A percentile compares a stretch with the other conserved stretches of the same genome.
phyloP scores from a whole-genome alignment of 1,284 basidiomycete genomes.

The Xanthoconium separans region DNA sequence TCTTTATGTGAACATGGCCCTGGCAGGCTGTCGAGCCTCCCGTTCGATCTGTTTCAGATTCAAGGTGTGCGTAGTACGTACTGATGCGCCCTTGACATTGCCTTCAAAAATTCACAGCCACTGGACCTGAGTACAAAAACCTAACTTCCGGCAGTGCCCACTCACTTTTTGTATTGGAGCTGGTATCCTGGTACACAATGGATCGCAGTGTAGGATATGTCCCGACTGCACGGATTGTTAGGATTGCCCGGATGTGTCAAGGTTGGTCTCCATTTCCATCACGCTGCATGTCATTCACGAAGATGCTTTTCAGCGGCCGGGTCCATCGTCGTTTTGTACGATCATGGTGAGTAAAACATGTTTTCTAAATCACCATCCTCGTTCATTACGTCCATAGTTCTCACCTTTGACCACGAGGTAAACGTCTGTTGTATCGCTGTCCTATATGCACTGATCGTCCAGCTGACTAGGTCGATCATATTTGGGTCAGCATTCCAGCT shows the following conservation, averaged over 20 bases:
- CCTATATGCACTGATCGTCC: background rate
- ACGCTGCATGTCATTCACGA: background rate
- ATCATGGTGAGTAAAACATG: constrained; percentile 1
- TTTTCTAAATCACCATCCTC: background rate
- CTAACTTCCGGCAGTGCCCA: background rate
- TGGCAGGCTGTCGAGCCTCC: too few species aligned
- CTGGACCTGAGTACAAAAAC: too few species aligned
- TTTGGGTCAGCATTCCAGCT: constrained; percentile 15
- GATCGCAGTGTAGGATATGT: background rate
- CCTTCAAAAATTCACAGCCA: too few species aligned
- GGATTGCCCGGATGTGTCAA: constrained; percentile 1
- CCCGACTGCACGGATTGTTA: background rate
- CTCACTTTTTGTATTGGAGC: background rate
- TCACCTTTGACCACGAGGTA: constrained; percentile 15
- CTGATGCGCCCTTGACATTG: too few species aligned
- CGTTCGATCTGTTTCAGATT: too few species aligned
- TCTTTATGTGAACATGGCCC: too few species aligned
- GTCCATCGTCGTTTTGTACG: constrained; percentile 1
- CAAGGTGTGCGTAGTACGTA: too few species aligned
- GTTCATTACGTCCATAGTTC: background rate
- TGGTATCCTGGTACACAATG: background rate
- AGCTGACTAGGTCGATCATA: constrained; percentile 10
- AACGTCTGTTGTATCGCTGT: background rate
- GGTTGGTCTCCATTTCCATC: background rate
- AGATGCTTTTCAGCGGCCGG: background rate